A percentile compares a stretch with the other conserved stretches of the same genome.
These are phyloP conservation scores for Rhododendron griersonianum DNA, from an alignment of 148 eudicot genomes.

Conservation along the genomic window DNA sequence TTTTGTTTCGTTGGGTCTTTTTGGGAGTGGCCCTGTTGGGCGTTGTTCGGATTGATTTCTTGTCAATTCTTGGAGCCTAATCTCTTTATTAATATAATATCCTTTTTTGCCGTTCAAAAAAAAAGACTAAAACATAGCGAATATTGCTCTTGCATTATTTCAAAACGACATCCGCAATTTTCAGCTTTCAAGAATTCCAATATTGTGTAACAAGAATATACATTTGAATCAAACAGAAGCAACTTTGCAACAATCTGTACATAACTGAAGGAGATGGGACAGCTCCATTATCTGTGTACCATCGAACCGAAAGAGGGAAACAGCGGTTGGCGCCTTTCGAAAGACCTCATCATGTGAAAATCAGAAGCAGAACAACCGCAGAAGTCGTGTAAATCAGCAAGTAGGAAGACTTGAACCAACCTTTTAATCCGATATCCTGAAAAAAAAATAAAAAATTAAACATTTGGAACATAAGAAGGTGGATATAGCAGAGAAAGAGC, in stretches of 20 bases:
- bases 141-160: background rate
- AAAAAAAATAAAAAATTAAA: background rate
- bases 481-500: background rate
- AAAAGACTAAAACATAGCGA: too few species aligned
- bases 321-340: background rate
- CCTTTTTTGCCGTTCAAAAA: too few species aligned
- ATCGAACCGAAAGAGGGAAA: background rate
- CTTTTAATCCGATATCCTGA: conserved; percentile 24
- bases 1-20: too few species aligned
- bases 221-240: background rate
- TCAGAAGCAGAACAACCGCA: conserved; percentile 19
- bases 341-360: conserved; percentile 16
- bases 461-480: background rate
- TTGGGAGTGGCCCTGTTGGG: too few species aligned
- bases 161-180: background rate
- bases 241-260: background rate
- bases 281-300: background rate
- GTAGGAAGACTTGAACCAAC: conserved; percentile 27
- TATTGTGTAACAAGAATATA: background rate
- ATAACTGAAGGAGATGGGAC: background rate
- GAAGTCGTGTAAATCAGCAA: conserved; percentile 24
- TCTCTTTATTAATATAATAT: too few species aligned
- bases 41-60: too few species aligned
- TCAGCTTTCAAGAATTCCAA: background rate
- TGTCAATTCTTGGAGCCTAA: too few species aligned